A percentile compares a stretch with the other conserved stretches of the same genome.
phyloP scores from a whole-genome alignment of 2,329 filamentous ascomycete genomes.

The Trichoderma breve region DNA sequence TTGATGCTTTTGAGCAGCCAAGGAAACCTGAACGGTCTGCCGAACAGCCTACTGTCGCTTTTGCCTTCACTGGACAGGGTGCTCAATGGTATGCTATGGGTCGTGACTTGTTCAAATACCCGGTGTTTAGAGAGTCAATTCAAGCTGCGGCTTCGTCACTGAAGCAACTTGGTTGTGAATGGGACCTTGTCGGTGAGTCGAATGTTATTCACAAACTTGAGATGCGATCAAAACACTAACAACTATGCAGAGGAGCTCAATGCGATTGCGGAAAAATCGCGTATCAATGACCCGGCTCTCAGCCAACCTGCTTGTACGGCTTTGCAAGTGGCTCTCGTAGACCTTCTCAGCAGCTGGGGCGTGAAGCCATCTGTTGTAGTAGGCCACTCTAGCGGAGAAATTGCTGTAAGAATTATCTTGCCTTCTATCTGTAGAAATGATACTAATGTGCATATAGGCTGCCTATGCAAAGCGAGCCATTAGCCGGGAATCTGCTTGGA shows the following conservation, averaged over 20 bases:
- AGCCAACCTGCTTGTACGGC: not conserved
- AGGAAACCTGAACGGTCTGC: not conserved
- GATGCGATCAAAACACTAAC: not conserved
- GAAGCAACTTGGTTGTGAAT: not conserved
- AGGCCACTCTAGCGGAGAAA: not conserved
- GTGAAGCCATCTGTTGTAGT: not conserved
- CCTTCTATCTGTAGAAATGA: not conserved
- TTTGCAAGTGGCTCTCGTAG: not conserved
- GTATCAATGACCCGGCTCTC: not conserved
- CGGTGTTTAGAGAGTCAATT: not conserved
- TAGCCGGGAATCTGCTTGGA: not conserved
- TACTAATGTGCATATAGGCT: not conserved
- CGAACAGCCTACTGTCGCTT: not conserved
- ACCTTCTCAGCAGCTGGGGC: not conserved
- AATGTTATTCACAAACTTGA: not conserved
- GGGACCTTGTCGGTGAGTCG: not conserved
- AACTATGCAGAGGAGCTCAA: not conserved
- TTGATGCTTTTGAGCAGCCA: not conserved
- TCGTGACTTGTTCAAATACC: not conserved
- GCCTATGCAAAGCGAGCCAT: not conserved
- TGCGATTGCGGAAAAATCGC: not conserved
- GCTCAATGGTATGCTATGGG: not conserved
- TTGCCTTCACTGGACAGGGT: not conserved
- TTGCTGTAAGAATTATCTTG: not conserved
- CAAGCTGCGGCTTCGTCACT: not conserved